Percentiles rank a stretch among this genome's conserved stretches.
Evolutionary conservation across 345 rosid species (phyloP).

Genomic region (Heritiera fomes): DNA sequence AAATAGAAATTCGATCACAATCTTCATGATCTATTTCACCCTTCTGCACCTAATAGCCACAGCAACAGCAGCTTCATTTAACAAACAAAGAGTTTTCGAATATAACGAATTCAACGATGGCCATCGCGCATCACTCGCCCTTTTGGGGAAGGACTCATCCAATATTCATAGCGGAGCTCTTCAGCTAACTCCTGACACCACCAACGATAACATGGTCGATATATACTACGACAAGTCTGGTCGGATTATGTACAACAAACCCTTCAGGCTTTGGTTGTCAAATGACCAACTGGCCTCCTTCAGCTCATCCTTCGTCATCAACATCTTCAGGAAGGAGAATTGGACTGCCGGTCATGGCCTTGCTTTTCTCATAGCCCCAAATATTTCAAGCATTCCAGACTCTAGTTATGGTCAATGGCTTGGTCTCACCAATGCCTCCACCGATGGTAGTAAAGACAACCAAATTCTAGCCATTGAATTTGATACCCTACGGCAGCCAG

Average conservation of each 20-base stretch:
- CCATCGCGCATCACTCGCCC: not conserved
- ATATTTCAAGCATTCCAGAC: constrained; percentile 21
- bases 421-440: constrained; percentile 34
- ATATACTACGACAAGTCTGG: constrained; percentile 30
- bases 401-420: constrained; percentile 39
- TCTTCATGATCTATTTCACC: not conserved
- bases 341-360: constrained; percentile 40
- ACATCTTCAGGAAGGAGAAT: not conserved
- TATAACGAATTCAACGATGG: not conserved
- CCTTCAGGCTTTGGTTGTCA: constrained; percentile 35
- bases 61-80: constrained; percentile 5
- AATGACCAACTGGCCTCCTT: constrained; percentile 26
- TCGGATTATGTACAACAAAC: constrained; percentile 30
- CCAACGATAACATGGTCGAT: not conserved
- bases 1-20: not conserved
- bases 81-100: not conserved
- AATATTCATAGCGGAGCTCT: constrained; percentile 19
- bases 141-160: not conserved
- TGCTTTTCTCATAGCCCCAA: constrained; percentile 42
- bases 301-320: constrained; percentile 38
- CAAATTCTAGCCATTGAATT: constrained; percentile 49
- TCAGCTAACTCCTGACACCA: constrained; percentile 40
- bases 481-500: constrained; percentile 44
- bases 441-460: constrained; percentile 30
- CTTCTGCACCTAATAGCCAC: not conserved